A percentile compares a stretch with the other conserved stretches of the same genome.
These are phyloP conservation scores for Byssoonygena ceratinophila DNA, from an alignment of 2,329 filamentous ascomycete species.

Conservation along the genomic window DNA sequence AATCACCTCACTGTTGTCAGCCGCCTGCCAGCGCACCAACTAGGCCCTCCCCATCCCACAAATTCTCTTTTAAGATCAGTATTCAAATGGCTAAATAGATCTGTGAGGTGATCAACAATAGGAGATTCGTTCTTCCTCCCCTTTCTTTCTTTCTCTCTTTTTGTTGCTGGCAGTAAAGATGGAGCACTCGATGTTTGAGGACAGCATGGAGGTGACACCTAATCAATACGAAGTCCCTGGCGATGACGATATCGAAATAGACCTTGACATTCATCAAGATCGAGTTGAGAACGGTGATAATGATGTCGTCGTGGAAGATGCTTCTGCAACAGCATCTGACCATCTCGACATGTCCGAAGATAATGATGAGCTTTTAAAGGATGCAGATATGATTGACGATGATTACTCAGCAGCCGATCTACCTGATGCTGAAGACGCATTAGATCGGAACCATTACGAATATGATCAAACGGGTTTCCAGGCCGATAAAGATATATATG, in stretches of 20 bases:
- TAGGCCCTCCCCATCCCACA: too few species aligned
- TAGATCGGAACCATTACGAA: conserved; percentile 25
- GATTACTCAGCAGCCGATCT: conserved; percentile 21
- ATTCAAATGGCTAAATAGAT: too few species aligned
- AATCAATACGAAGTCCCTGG: conserved; percentile 32
- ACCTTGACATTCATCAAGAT: conserved; percentile 42
- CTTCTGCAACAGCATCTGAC: conserved; percentile 33
- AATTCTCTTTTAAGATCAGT: too few species aligned
- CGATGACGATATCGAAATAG: conserved; percentile 43
- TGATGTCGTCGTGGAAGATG: conserved; percentile 47
- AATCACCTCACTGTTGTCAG: too few species aligned
- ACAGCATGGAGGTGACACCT: conserved; percentile 37
- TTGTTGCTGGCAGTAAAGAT: too few species aligned
- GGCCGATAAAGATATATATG: conserved; percentile 19
- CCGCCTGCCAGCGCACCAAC: too few species aligned
- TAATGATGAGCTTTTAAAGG: conserved; percentile 24
- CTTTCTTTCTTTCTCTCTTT: too few species aligned
- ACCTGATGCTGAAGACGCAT: conserved; percentile 20
- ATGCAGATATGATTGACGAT: conserved; percentile 42
- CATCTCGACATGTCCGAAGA: conserved; percentile 26
- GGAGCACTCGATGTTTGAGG: conserved; percentile 32
- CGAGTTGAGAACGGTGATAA: conserved; percentile 41
- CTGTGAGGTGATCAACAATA: neutral
- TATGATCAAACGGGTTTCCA: conserved; percentile 18
- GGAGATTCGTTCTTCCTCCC: too few species aligned